Base-by-base conservation (phyloP, 116 monocot species). In the Thalassia testudinum region DNA sequence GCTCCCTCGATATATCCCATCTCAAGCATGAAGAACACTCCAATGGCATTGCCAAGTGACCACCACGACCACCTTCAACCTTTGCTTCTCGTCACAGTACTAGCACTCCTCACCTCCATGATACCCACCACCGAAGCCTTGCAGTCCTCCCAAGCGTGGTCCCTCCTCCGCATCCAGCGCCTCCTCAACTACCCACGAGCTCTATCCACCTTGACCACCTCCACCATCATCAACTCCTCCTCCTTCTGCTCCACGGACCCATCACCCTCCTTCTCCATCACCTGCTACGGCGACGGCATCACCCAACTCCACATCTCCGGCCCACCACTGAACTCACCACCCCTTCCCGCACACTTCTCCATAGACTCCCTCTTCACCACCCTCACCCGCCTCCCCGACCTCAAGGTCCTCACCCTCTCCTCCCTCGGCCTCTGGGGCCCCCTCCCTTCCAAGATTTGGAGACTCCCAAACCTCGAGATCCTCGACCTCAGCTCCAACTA, bases 351-450 rank as follows among this genome's bases (percentile, higher is more conserved):
- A 22, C 50, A n/a, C 37, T 93, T 93, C 71, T 80, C 87, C 58
- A 70, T 93, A 21, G 75, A 87, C 27, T 87, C 92, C 43, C 75
- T 93, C 58, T 77, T 93, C 77, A 80, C 78, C 14, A 87, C 92
- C 16, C 76, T 93, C 14, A 64, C 87, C 2, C 60, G 87, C 24
- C 73, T 93, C 23, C 92, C 87, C 2, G 55, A 76, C 69, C 60
- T 93, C 24, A 86, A 75, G 63, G 92, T 93, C 49, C 80, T 93
- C 54, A 70, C 80, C 26, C 52, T 93, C 56, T 70, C 80, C 1
- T 73, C 77, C 5, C 80, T 93, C 26, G 87, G 92, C 7, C 19
- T 93, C 11, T 83, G 87, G 87, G 92, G 92, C 21, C 45, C 64
- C 17, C 50, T 93, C 12, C 92, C 92, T 0, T 29, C 54, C 1